Conservation (phyloP, 306 rosid species). For the Vachellia pachyceras region DNA sequence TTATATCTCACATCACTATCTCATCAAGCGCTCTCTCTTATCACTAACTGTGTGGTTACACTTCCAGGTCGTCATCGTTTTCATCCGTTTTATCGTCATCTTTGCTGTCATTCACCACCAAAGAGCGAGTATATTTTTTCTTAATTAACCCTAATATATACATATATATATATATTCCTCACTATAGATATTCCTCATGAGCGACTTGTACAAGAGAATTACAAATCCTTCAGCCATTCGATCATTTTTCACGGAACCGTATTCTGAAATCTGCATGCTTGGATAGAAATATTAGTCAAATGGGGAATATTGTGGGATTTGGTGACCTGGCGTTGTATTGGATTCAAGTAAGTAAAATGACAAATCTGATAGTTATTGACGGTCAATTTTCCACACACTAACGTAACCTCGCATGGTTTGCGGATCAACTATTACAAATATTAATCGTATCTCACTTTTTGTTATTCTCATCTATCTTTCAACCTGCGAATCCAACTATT, state of each 20-base stretch:
- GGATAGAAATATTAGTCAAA: conserved; percentile 15
- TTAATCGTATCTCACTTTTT: background rate
- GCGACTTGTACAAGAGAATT: background rate
- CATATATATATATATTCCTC: no score
- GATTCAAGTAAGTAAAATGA: conserved; percentile 47
- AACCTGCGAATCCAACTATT: conserved; percentile 23
- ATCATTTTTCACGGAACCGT: background rate
- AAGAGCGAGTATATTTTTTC: background rate
- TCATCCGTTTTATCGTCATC: conserved; percentile 47
- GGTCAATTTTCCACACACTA: conserved; percentile 58
- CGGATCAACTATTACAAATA: conserved; percentile 25
- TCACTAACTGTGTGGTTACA: conserved; percentile 38
- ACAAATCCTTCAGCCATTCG: background rate
- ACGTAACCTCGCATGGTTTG: conserved; percentile 48
- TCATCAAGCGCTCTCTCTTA: conserved; percentile 24
- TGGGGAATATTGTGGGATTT: conserved; percentile 38
- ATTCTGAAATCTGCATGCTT: conserved; percentile 1
- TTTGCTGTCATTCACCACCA: conserved; percentile 17
- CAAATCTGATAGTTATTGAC: conserved; percentile 43
- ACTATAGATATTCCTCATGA: background rate
- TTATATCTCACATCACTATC: conserved; percentile 48
- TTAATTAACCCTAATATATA: background rate
- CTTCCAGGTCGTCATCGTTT: conserved; percentile 36
- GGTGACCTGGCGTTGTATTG: conserved; percentile 45
- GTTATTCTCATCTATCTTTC: background rate